These are phyloP conservation scores for Colletotrichum liriopes DNA, from an alignment of 2,329 filamentous ascomycete genomes.

Conservation along the genomic window DNA sequence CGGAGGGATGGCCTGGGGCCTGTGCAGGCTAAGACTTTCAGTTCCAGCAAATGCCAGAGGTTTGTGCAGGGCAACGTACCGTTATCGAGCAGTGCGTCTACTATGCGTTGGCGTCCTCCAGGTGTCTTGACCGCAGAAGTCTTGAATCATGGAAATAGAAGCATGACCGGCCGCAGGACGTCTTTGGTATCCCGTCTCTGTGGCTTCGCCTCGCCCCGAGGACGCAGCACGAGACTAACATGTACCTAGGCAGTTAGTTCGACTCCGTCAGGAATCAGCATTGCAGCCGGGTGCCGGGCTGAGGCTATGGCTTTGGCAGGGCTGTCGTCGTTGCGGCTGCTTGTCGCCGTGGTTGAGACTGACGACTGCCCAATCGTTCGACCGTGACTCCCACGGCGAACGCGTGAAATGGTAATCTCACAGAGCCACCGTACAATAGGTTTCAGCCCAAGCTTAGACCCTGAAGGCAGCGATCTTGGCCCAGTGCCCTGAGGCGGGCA, in stretches of 20 bases:
- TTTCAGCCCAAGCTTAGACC: conserved; percentile 42
- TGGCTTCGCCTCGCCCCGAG: conserved; percentile 24
- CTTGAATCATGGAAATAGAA: conserved; percentile 24
- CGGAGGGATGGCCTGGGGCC: conserved; percentile 26
- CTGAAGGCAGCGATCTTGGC: conserved; percentile 35
- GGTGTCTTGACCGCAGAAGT: conserved; percentile 4
- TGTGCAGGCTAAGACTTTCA: conserved; percentile 35
- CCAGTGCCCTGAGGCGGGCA: conserved; percentile 3
- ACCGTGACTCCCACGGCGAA: not conserved
- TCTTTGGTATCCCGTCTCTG: not conserved
- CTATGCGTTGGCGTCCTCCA: not conserved
- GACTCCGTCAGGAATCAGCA: conserved; percentile 19
- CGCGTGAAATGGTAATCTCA: conserved; percentile 18
- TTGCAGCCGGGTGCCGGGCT: conserved; percentile 15
- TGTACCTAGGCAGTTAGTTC: conserved; percentile 10
- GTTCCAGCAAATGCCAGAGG: conserved; percentile 20
- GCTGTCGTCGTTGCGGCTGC: conserved; percentile 7
- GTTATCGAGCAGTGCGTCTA: not conserved
- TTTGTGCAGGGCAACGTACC: conserved; percentile 18
- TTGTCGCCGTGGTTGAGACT: not conserved
- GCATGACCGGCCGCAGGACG: conserved; percentile 8
- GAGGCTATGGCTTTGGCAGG: conserved; percentile 18
- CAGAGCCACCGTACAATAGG: conserved; percentile 30
- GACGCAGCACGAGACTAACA: conserved; percentile 18
- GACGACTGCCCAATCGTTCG: not conserved